Evolutionary conservation across 768 basidiomycete genomes (phyloP), one percentile per base, ranked within the genome.

Genomic region (Fistulinella prunicolor): DNA sequence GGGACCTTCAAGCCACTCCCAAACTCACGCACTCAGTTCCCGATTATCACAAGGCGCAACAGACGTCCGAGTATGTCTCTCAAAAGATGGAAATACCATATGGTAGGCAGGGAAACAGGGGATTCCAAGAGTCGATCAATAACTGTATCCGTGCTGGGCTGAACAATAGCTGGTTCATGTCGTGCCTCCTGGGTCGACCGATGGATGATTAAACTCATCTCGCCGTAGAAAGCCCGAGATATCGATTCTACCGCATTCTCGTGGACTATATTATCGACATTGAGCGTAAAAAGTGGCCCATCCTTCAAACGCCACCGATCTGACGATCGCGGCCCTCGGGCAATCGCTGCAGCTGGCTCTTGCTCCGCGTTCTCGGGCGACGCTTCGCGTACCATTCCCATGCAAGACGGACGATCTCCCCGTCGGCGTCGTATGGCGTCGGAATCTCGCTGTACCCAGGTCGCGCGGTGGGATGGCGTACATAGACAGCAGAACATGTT

Each of bases 381-480:
- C 80, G 73, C 66, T 82, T 75, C 51, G 83, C 77, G 60, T 93
- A 96, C 90, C 91, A 97, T 69, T 95, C 95, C 96, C 96, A 99
- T 3, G 91, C 86, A 49, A 91, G 79, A 48, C 91, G 84, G 51
- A 98, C 79, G 12, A 96, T 76, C 55, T 94, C 89, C 16, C 96
- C 96, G 60, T 96, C 94, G 0, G 96, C 94, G 53, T 94, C 92
- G 67, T 88, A 98, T 3, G 96, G 96, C 4, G 89, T 90, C 6
- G 95, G 92, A 30, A 99, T 87, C 68, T 99, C 96, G 14, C 87
- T 90, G 70, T 95, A 94, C 6, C 89, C 89, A 0, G 94, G 91
- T n/a, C 93, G 82, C 0, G 95, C 96, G 0, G 94, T 96, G 8
- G 96, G 96, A 60, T 98, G 93, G 30, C 96, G 89, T 26, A 98